phyloP scores from a whole-genome alignment of 2,329 filamentous ascomycete species.

The Colletotrichum sp. region DNA sequence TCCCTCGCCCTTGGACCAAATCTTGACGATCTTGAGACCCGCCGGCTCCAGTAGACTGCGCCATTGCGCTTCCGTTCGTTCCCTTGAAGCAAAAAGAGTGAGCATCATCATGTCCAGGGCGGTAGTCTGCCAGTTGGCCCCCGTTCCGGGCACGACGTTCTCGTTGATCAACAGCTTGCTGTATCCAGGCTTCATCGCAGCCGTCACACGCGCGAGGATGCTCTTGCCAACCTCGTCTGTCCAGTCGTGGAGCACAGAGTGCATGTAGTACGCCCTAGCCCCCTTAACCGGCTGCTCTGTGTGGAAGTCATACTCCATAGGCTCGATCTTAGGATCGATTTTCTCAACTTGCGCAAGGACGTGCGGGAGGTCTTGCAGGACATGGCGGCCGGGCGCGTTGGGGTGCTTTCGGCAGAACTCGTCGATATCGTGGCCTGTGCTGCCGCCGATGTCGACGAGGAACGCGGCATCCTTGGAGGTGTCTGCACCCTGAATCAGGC shows the following conservation, averaged over 20 bases:
- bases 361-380: slow-evolving; percentile 29
- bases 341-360: slow-evolving; percentile 27
- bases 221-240: slow-evolving; percentile 16
- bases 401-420: slow-evolving; percentile 25
- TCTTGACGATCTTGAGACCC: slow-evolving; percentile 1
- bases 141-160: slow-evolving; percentile 15
- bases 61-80: slow-evolving; percentile 25
- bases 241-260: slow-evolving; percentile 23
- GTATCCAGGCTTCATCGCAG: slow-evolving; percentile 22
- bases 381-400: slow-evolving; percentile 22
- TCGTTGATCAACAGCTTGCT: slow-evolving; percentile 22
- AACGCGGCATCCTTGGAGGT: neutral
- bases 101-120: slow-evolving; percentile 24
- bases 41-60: neutral
- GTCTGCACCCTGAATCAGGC: slow-evolving; percentile 27
- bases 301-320: slow-evolving; percentile 32
- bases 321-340: slow-evolving; percentile 21
- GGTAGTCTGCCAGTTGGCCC: slow-evolving; percentile 10
- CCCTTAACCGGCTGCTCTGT: slow-evolving; percentile 3
- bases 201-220: slow-evolving; percentile 19
- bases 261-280: slow-evolving; percentile 21
- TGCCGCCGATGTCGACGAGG: slow-evolving; percentile 29
- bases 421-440: slow-evolving; percentile 28
- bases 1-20: neutral
- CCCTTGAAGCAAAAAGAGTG: slow-evolving; percentile 18